Conservation (phyloP, 352 stramenopile genomes). For the Pythium myriotylum region DNA sequence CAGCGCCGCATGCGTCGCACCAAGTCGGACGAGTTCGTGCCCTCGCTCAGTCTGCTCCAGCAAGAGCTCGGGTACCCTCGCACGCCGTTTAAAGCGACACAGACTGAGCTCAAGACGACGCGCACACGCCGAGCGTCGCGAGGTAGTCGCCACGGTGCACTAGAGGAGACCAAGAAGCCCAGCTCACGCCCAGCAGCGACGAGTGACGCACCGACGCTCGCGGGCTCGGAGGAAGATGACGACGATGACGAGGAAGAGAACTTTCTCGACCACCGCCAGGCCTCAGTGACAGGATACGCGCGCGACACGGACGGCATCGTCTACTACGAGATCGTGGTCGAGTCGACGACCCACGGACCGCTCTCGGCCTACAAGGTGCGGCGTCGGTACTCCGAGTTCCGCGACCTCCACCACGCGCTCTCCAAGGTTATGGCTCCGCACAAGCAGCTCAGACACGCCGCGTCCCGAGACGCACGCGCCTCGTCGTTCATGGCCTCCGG, state of each 20-base stretch:
- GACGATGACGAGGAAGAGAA: constrained; percentile 61
- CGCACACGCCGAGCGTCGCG: neutral
- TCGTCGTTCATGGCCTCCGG: neutral
- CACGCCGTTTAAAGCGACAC: constrained; percentile 12
- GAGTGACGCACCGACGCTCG: constrained; percentile 23
- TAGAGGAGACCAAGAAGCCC: constrained; percentile 26
- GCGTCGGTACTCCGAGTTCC: constrained; percentile 77
- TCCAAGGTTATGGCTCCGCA: constrained; percentile 50
- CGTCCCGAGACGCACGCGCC: no score
- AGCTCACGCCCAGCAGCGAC: constrained; percentile 28
- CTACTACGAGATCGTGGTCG: constrained; percentile 82
- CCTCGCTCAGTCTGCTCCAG: constrained; percentile 61
- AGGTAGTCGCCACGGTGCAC: constrained; percentile 25
- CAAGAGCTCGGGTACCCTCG: constrained; percentile 76
- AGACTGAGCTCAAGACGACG: neutral
- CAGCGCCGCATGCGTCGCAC: constrained; percentile 38
- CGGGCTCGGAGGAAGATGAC: constrained; percentile 14
- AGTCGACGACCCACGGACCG: constrained; percentile 59
- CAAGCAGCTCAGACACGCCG: constrained; percentile 24
- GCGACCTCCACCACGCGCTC: constrained; percentile 53
- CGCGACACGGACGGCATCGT: constrained; percentile 72
- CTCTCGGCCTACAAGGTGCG: constrained; percentile 80
- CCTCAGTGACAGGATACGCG: constrained; percentile 73
- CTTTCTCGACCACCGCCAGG: constrained; percentile 70
- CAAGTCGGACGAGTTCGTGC: constrained; percentile 55